These are phyloP conservation scores for Psilocybe sp. DNA, from an alignment of 768 basidiomycete genomes.

Conservation along the genomic window DNA sequence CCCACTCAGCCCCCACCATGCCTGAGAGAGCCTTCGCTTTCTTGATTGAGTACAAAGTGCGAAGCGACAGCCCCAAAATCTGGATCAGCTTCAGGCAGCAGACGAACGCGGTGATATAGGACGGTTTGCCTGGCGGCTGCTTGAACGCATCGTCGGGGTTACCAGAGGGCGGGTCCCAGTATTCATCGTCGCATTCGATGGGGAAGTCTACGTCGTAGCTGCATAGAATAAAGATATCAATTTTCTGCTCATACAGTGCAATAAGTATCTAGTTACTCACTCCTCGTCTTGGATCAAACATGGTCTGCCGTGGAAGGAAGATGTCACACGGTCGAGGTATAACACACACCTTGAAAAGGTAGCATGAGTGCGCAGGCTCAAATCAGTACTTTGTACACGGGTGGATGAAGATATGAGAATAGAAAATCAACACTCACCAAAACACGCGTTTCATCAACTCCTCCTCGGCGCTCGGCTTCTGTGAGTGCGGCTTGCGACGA, in stretches of 20 bases:
- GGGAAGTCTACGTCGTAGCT: slow-evolving; percentile 68
- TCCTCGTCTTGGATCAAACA: slow-evolving; percentile 71
- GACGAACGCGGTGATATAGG: slow-evolving; percentile 50
- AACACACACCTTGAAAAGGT: not conserved
- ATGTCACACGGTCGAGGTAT: slow-evolving; percentile 29
- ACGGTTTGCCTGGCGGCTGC: slow-evolving; percentile 63
- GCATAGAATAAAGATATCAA: not conserved
- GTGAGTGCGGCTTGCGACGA: slow-evolving; percentile 37
- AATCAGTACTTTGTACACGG: no score
- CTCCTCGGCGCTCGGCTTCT: slow-evolving; percentile 37
- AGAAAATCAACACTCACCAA: slow-evolving; percentile 31
- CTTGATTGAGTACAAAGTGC: slow-evolving; percentile 52
- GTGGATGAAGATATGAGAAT: not conserved
- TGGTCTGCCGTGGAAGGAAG: slow-evolving; percentile 60
- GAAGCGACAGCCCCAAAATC: slow-evolving; percentile 57
- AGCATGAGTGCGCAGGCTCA: no score
- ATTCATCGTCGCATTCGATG: slow-evolving; percentile 54
- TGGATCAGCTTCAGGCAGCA: slow-evolving; percentile 54
- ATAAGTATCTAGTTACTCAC: slow-evolving; percentile 30
- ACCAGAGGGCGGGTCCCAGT: slow-evolving; percentile 34
- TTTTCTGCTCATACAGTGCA: not conserved
- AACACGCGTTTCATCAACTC: slow-evolving; percentile 63
- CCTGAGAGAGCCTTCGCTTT: slow-evolving; percentile 37
- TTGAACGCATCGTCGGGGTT: slow-evolving; percentile 49
- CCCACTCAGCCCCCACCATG: slow-evolving; percentile 52